Conservation (phyloP, 2,329 filamentous ascomycete genomes). For the Tolypocladium guangdongense region DNA sequence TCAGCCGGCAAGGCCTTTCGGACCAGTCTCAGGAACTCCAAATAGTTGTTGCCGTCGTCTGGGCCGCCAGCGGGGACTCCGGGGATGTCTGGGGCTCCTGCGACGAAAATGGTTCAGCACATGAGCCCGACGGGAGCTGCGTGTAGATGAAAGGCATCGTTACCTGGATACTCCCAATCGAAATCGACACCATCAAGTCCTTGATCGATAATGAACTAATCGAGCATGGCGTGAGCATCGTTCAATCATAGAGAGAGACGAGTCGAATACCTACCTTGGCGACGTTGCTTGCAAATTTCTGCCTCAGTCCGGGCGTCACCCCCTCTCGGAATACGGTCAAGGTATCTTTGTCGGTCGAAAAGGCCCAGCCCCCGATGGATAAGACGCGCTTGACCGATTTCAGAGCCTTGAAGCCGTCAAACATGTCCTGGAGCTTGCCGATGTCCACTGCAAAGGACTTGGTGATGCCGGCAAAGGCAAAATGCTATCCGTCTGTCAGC, state of each 20-base stretch:
- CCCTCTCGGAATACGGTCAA: slow-evolving; percentile 10
- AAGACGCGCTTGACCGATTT: slow-evolving; percentile 13
- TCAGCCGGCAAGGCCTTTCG: slow-evolving; percentile 3
- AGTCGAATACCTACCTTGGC: slow-evolving; percentile 3
- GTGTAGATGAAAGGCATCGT: neutral
- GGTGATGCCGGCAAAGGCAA: slow-evolving; percentile 21
- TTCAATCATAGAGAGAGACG: neutral
- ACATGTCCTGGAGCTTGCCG: slow-evolving; percentile 10
- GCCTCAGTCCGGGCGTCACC: slow-evolving; percentile 16
- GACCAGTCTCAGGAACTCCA: slow-evolving; percentile 6
- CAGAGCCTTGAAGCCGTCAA: slow-evolving; percentile 8
- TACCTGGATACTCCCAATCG: slow-evolving; percentile 30
- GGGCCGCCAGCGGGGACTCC: slow-evolving; percentile 15
- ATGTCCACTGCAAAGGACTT: slow-evolving; percentile 8
- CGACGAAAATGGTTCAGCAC: neutral
- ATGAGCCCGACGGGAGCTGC: neutral
- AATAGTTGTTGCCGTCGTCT: slow-evolving; percentile 6
- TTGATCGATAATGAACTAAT: slow-evolving; percentile 23
- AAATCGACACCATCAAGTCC: slow-evolving; percentile 27
- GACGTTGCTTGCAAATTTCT: slow-evolving; percentile 19
- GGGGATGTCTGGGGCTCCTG: slow-evolving; percentile 11
- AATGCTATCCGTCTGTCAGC: slow-evolving; percentile 12
- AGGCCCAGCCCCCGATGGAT: slow-evolving; percentile 17
- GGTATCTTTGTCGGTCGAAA: slow-evolving; percentile 7
- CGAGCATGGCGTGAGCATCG: neutral